Evolutionary conservation across 306 rosid genomes (phyloP).

Genomic region (Rubus idaeus): DNA sequence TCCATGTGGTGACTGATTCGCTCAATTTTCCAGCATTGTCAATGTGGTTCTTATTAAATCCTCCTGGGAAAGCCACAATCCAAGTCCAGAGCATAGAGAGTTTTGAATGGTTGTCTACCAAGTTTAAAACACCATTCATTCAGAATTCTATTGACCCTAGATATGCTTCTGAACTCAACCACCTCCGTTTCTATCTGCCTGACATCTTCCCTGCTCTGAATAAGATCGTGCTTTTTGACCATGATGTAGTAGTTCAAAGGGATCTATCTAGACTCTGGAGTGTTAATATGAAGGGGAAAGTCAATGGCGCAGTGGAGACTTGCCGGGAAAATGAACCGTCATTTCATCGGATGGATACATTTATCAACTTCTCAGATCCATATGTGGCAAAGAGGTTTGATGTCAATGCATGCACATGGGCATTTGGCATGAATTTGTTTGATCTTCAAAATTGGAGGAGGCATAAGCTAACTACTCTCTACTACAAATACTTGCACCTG

Average conservation of each 20-base stretch:
- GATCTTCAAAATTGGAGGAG: slow-evolving; percentile 83
- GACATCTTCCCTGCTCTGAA: slow-evolving; percentile 68
- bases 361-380: slow-evolving; percentile 88
- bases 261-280: slow-evolving; percentile 80
- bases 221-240: slow-evolving; percentile 80
- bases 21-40: slow-evolving; percentile 87
- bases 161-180: slow-evolving; percentile 81
- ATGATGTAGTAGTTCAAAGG: slow-evolving; percentile 90
- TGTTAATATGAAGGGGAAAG: slow-evolving; percentile 67
- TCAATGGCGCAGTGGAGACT: slow-evolving; percentile 72
- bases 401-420: slow-evolving; percentile 87
- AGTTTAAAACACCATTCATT: slow-evolving; percentile 40
- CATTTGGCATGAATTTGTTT: slow-evolving; percentile 90
- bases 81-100: slow-evolving; percentile 69
- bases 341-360: slow-evolving; percentile 58
- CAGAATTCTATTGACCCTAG: slow-evolving; percentile 62
- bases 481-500: slow-evolving; percentile 66
- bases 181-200: slow-evolving; percentile 89
- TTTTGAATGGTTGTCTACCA: slow-evolving; percentile 60
- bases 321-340: slow-evolving; percentile 61
- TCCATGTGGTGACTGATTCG: slow-evolving; percentile 87
- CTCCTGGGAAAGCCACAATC: slow-evolving; percentile 75
- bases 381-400: slow-evolving; percentile 63
- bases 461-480: slow-evolving; percentile 61
- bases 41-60: slow-evolving; percentile 91